Percentiles rank a stretch among this genome's conserved stretches.
Conservation (phyloP, 345 rosid species). For the Cardiospermum halicacabum region DNA sequence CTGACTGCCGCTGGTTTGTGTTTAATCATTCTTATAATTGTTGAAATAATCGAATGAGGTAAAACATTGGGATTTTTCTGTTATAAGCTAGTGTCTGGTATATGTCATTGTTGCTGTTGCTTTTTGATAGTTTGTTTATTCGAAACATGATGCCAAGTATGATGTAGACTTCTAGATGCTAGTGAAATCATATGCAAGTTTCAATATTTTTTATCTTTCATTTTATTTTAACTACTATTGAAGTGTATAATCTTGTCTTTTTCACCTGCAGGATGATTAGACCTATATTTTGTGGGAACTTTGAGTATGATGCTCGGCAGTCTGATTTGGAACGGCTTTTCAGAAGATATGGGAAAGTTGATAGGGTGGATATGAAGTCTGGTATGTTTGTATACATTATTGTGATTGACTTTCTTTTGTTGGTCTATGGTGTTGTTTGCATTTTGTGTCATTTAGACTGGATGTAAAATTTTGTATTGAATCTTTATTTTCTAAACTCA, state of each 20-base stretch:
- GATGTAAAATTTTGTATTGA: neutral
- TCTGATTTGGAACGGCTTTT: slow-evolving; percentile 84
- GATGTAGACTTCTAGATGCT: too few species aligned
- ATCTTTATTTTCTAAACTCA: neutral
- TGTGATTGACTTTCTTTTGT: neutral
- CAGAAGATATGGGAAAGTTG: slow-evolving; percentile 77
- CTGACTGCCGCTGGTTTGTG: too few species aligned
- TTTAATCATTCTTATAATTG: too few species aligned
- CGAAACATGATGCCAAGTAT: neutral
- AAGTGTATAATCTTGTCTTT: neutral
- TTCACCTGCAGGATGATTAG: slow-evolving; percentile 48
- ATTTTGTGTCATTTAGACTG: neutral
- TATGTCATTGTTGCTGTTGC: too few species aligned
- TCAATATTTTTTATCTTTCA: neutral
- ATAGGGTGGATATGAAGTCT: slow-evolving; percentile 91
- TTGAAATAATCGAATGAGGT: too few species aligned
- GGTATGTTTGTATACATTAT: slow-evolving; percentile 42
- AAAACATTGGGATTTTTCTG: too few species aligned
- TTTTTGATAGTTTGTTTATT: neutral
- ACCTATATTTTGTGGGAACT: slow-evolving; percentile 91
- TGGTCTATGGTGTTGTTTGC: neutral
- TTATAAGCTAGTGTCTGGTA: too few species aligned
- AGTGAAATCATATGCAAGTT: too few species aligned
- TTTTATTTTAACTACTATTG: neutral
- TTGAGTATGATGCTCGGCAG: slow-evolving; percentile 87